Evolutionary conservation across 768 basidiomycete species (phyloP).

Genomic region (Psilocybe tampanensis): DNA sequence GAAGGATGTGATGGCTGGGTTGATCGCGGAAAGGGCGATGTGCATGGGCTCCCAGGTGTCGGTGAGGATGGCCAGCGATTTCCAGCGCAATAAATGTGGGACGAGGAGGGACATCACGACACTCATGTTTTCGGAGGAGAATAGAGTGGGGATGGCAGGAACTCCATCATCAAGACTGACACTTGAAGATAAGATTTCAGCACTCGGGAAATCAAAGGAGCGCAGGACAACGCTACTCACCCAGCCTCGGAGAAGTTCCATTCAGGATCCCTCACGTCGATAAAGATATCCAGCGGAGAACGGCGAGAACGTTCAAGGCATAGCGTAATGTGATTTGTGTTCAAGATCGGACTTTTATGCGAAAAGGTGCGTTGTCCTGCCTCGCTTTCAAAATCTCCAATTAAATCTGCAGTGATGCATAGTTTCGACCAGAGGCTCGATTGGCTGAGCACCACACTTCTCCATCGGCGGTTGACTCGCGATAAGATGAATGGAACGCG

Average conservation of each 20-base stretch:
- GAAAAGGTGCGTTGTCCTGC: not conserved
- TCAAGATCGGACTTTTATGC: conserved; percentile 18
- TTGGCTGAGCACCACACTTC: conserved; percentile 48
- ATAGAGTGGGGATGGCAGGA: conserved; percentile 34
- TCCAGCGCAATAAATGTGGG: conserved; percentile 54
- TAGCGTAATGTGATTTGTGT: conserved; percentile 39
- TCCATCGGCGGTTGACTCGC: conserved; percentile 55
- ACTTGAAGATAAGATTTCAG: conserved; percentile 18
- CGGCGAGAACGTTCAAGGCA: conserved; percentile 50
- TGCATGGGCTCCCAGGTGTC: conserved; percentile 64
- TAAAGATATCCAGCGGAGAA: conserved; percentile 54
- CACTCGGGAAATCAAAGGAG: not conserved
- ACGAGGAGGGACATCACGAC: conserved; percentile 49
- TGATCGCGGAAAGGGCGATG: conserved; percentile 47
- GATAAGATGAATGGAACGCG: conserved; percentile 48
- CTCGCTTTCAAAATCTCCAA: conserved; percentile 21
- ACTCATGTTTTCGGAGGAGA: conserved; percentile 46
- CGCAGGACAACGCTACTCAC: conserved; percentile 29
- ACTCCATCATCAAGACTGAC: conserved; percentile 25
- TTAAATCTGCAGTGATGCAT: conserved; percentile 46
- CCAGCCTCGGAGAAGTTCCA: conserved; percentile 60
- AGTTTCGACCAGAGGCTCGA: conserved; percentile 58
- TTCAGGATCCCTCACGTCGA: conserved; percentile 59
- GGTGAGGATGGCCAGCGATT: conserved; percentile 53
- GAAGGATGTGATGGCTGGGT: conserved; percentile 31